Evolutionary conservation across 108 stramenopile genomes (phyloP), one percentile per base, ranked within the genome.

Genomic region (Nitzschia sp.): DNA sequence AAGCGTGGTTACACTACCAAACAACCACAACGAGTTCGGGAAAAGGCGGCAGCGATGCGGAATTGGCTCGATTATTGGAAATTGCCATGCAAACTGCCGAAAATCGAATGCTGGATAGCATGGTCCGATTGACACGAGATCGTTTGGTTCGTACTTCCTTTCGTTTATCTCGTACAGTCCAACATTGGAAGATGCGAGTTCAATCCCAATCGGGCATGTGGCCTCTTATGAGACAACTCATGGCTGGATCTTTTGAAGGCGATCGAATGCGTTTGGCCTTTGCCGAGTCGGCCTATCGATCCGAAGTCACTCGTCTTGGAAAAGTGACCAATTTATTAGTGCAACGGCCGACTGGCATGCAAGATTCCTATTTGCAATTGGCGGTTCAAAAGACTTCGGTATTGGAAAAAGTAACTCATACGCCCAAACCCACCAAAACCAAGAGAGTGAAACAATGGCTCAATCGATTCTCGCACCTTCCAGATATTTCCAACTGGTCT

Each of bases 81-180:
- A 58, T 82, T 25, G 54, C 62, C n/a, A 17, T 66, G 4, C 65
- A 64, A 27, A 70, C 73, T 21, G 72, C 75, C 30, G 89, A 93
- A 59, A 59, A 86, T 8, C 73, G 87, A 1, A 61, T 75, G 0
- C 42, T 87, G 42, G 92, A 93, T 70, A 78, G 85, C 19, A 57
- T 88, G 21, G 51, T 93, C 8, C 85, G 92, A 0, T 77, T 79
- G 5, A 64, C 78, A 26, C 85, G 92, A 18, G 87, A 93, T 66
- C 85, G 92, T 2, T 79, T 90, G 24, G 55, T 93, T 9, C 68
- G 70, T 2, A 80, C 85, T 1, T 72, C 84, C 0, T 74, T 73
- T 59, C 81, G 92, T 15, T 35, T 93, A 47, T 58, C 69, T 17
- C 72, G 85, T n/a, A 72, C 83, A 4, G 76, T 71, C 38, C 57